phyloP scores from a whole-genome alignment of 345 rosid genomes.

The Noccaea caerulescens region DNA sequence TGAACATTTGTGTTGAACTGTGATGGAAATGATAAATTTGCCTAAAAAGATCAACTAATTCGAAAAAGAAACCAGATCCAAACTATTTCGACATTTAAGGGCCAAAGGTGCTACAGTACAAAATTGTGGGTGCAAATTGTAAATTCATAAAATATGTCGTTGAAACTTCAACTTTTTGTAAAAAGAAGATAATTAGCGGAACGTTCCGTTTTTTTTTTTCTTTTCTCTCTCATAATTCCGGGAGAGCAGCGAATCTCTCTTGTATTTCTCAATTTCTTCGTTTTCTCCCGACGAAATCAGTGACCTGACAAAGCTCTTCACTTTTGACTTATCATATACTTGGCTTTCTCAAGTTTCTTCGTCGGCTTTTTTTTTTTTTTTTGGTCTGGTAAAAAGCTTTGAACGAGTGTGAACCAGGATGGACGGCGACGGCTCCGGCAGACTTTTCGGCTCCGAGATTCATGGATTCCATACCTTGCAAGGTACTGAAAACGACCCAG shows the following conservation, averaged over 20 bases:
- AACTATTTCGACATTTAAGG: neutral
- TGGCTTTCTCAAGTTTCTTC: slow-evolving; percentile 25
- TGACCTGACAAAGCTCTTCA: slow-evolving; percentile 1
- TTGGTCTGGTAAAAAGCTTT: neutral
- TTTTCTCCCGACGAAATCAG: slow-evolving; percentile 16
- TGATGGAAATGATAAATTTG: neutral
- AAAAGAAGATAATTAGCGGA: neutral
- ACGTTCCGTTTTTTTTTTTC: neutral
- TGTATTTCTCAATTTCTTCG: neutral
- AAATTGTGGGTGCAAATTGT: slow-evolving; percentile 16
- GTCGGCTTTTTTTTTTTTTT: neutral
- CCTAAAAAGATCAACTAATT: no score
- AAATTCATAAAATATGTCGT: slow-evolving; percentile 11
- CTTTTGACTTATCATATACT: neutral
- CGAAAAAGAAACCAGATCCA: neutral
- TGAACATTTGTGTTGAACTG: no score
- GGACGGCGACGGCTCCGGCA: slow-evolving; percentile 49
- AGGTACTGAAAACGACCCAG: slow-evolving; percentile 49
- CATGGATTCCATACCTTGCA: slow-evolving; percentile 82
- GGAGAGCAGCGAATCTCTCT: slow-evolving; percentile 35
- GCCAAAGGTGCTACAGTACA: neutral
- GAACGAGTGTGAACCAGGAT: slow-evolving; percentile 36
- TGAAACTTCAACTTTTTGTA: neutral
- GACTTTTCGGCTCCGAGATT: slow-evolving; percentile 74
- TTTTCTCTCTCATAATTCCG: neutral